Percentiles rank a stretch among this genome's conserved stretches.
Evolutionary conservation across 2,329 filamentous ascomycete genomes (phyloP).

Genomic region (Pleurostoma richardsiae): DNA sequence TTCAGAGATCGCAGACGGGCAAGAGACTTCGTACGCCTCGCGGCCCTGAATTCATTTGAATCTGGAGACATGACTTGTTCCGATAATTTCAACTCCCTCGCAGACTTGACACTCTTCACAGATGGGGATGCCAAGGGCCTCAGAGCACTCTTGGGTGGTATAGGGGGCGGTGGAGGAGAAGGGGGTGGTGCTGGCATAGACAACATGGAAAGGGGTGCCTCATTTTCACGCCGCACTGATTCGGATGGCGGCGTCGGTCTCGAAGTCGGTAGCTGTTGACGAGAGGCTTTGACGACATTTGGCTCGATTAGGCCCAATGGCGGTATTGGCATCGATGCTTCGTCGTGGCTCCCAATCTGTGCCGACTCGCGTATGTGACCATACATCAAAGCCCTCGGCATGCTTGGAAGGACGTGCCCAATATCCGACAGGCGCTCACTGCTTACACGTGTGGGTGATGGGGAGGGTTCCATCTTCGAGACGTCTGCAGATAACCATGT

Average conservation of each 20-base stretch:
- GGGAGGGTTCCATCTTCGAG: slow-evolving; percentile 23
- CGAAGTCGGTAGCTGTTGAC: slow-evolving; percentile 11
- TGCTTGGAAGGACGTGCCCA: slow-evolving; percentile 13
- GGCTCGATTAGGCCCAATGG: slow-evolving; percentile 13
- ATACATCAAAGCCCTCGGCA: slow-evolving; percentile 13
- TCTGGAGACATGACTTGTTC: background rate
- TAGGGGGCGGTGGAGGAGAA: background rate
- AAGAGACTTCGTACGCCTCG: background rate
- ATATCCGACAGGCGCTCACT: slow-evolving; percentile 18
- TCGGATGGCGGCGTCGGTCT: slow-evolving; percentile 10
- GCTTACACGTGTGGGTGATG: slow-evolving; percentile 13
- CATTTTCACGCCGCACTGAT: slow-evolving; percentile 7
- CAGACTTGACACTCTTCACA: background rate
- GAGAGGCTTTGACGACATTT: slow-evolving; percentile 14
- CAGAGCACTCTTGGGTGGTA: background rate
- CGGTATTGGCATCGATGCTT: slow-evolving; percentile 11
- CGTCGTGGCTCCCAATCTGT: slow-evolving; percentile 26
- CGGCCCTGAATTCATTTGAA: slow-evolving; percentile 1
- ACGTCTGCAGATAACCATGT: slow-evolving; percentile 30
- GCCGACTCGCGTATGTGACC: slow-evolving; percentile 31
- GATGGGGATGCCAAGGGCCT: background rate
- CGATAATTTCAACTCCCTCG: background rate
- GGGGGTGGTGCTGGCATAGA: background rate
- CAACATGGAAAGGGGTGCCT: background rate
- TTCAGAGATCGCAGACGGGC: background rate